Percentiles rank a stretch among this genome's conserved stretches.
These are phyloP conservation scores for Isabelozyma heimii DNA, from an alignment of 805 yeast species.

Conservation along the genomic window DNA sequence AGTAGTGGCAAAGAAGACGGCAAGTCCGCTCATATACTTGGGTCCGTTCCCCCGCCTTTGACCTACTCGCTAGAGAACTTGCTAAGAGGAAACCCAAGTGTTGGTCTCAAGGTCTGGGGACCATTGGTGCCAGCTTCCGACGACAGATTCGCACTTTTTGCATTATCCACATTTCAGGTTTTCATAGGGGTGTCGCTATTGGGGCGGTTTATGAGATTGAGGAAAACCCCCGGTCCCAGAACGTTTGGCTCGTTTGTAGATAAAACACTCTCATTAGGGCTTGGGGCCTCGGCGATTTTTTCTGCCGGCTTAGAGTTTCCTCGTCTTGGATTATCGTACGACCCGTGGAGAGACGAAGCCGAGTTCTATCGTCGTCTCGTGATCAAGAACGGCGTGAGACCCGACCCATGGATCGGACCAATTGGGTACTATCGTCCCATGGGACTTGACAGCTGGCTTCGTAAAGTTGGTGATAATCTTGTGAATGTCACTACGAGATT, in stretches of 20 bases:
- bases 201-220: constrained; percentile 10
- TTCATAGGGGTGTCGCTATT: constrained; percentile 40
- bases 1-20: constrained; percentile 9
- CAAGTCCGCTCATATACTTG: constrained; percentile 8
- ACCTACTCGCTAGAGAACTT: constrained; percentile 8
- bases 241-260: constrained; percentile 6
- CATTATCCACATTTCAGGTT: constrained; percentile 53
- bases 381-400: constrained; percentile 43
- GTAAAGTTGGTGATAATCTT: constrained; percentile 14
- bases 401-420: constrained; percentile 70
- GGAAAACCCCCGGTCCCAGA: constrained; percentile 2
- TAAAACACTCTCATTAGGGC: constrained; percentile 10
- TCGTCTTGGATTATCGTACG: constrained; percentile 46
- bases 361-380: constrained; percentile 50
- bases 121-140: constrained; percentile 75
- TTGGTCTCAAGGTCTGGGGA: constrained; percentile 64
- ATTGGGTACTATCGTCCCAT: constrained; percentile 52
- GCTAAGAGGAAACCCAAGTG: constrained; percentile 41
- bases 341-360: constrained; percentile 77
- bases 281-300: constrained; percentile 49
- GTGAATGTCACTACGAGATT: neutral
- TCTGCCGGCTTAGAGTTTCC: constrained; percentile 56
- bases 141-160: constrained; percentile 50
- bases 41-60: constrained; percentile 15
- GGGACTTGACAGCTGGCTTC: constrained; percentile 35